These are phyloP conservation scores for Litsea cubeba DNA, from an alignment of 164 flowering plant species.

Conservation along the genomic window DNA sequence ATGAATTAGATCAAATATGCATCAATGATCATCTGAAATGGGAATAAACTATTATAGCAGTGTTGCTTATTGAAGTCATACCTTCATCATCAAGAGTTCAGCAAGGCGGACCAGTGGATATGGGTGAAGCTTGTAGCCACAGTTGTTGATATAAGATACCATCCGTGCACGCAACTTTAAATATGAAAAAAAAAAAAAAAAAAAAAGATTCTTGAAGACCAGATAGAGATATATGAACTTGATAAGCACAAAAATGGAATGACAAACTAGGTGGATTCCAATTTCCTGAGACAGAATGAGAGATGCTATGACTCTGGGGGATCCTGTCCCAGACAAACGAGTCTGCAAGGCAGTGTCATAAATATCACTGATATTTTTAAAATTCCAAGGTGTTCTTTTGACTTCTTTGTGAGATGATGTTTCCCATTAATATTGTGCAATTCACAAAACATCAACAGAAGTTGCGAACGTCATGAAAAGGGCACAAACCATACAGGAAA, in stretches of 20 bases:
- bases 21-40: background rate
- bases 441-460: too few species aligned
- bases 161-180: conserved; percentile 58
- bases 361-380: too few species aligned
- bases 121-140: conserved; percentile 87
- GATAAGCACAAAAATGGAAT: background rate
- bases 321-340: too few species aligned
- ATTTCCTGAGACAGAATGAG: too few species aligned
- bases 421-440: too few species aligned
- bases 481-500: too few species aligned
- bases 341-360: too few species aligned
- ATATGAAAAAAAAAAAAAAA: background rate
- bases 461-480: too few species aligned
- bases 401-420: too few species aligned
- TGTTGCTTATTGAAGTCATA: conserved; percentile 12
- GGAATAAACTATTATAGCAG: background rate
- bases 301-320: too few species aligned
- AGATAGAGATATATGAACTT: background rate
- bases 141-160: conserved; percentile 50
- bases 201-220: background rate
- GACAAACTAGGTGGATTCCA: background rate
- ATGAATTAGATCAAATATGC: background rate
- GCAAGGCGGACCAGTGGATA: conserved; percentile 56
- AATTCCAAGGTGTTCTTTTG: too few species aligned
- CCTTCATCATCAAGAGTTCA: conserved; percentile 69